Evolutionary conservation across 805 yeast genomes (phyloP), one percentile per base, ranked within the genome.

Genomic region (Yarrowia deformans): DNA sequence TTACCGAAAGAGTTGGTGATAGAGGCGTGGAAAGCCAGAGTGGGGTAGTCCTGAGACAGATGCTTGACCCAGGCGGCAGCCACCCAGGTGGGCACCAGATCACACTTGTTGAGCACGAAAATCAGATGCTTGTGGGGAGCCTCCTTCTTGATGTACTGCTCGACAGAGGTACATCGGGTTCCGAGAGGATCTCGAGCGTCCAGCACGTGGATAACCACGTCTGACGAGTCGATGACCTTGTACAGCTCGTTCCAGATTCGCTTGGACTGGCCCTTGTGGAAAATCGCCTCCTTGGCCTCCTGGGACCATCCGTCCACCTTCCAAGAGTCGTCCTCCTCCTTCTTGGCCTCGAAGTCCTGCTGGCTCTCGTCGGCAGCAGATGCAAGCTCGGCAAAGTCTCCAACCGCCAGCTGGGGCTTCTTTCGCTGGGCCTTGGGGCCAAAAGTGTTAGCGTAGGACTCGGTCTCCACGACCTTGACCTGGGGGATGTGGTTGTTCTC

Each of bases 31-130:
- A 95, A 94, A 71, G 99, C 99, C 74, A 94, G 83, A 1, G 99
- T 95, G 63, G 99, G 99, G 78, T 87, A 91, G 69, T 87, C 90
- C 75, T 91, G 93, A 4, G 98, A 93, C 72, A 94, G 83, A 79
- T 90, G 94, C 79, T 94, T 95, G 55, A 95, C 97, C 99, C 99
- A 94, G 52, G 98, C 97, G 79, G 98, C 98, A 76, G 98, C 98
- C 76, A 92, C 98, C 98, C 98, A 94, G 58, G 97, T 94, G 72
- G 99, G 99, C 67, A 94, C 97, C 76, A 94, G 87, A 84, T 94
- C 99, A 86, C 98, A 93, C 84, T 94, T 94, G 86, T 94, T 94
- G 81, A 94, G 82, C 69, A 95, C 97, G 78, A 90, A 93, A 73
- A 94, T 90, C 82, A 94, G 84, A 84, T 95, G 99, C 81, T 94